Evolutionary conservation across 1,284 basidiomycete species (phyloP).

Genomic region (Macrocystidia cucumis): DNA sequence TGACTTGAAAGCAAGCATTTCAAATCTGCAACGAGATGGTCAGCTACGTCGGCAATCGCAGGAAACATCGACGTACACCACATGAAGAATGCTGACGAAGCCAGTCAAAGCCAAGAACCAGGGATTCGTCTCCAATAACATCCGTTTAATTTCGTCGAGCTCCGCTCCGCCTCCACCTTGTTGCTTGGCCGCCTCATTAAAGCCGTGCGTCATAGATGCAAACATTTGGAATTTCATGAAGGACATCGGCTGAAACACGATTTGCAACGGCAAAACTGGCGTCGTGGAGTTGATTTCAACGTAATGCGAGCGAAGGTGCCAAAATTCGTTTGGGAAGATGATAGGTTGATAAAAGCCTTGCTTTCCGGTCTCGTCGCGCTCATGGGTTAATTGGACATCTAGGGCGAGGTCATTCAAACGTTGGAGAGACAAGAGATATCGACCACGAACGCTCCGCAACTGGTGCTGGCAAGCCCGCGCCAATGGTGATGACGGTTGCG

Average conservation of each 20-base stretch:
- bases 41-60: too few species aligned
- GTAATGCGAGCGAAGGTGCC: conserved; percentile 78
- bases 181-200: conserved; percentile 75
- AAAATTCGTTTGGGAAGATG: conserved; percentile 93
- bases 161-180: conserved; percentile 65
- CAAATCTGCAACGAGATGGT: conserved; percentile 50
- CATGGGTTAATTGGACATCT: conserved; percentile 53
- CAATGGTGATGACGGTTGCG: conserved; percentile 44
- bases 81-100: conserved; percentile 82
- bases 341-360: conserved; percentile 78
- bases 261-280: conserved; percentile 64
- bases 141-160: conserved; percentile 89
- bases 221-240: conserved; percentile 84
- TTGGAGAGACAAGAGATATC: conserved; percentile 4
- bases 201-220: conserved; percentile 73
- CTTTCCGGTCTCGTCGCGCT: conserved; percentile 54
- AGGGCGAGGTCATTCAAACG: conserved; percentile 6
- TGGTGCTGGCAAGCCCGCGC: conserved; percentile 55
- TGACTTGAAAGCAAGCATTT: conserved; percentile 91
- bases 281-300: conserved; percentile 77
- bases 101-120: conserved; percentile 81
- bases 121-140: conserved; percentile 91
- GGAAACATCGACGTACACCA: conserved; percentile 50
- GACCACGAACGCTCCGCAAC: conserved; percentile 53
- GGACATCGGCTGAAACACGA: conserved; percentile 82